These are phyloP conservation scores for Carallia pectinifolia DNA, from an alignment of 345 rosid genomes.

Conservation along the genomic window DNA sequence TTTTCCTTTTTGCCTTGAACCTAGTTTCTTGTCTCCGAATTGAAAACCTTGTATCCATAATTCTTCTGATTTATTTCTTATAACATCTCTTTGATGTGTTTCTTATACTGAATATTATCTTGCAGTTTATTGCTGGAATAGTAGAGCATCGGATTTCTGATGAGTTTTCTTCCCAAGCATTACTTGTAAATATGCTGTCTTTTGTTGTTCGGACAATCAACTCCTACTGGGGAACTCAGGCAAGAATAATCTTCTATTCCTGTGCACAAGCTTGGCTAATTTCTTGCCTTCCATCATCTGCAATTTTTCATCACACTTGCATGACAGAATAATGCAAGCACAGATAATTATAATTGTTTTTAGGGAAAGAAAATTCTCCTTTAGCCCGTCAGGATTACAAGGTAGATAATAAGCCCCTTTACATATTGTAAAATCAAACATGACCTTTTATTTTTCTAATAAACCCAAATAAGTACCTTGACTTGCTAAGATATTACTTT, in stretches of 20 bases:
- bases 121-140: constrained; percentile 90
- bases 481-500: too few species aligned
- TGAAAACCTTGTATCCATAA: not conserved
- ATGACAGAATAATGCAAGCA: not conserved
- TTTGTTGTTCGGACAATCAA: constrained; percentile 77
- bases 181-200: constrained; percentile 80
- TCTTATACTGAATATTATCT: constrained; percentile 10
- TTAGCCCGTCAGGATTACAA: too few species aligned
- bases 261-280: not conserved
- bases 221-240: constrained; percentile 98
- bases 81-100: not conserved
- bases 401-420: too few species aligned
- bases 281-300: too few species aligned
- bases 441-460: too few species aligned
- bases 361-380: not conserved
- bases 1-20: not conserved
- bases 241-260: constrained; percentile 24
- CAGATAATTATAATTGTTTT: not conserved
- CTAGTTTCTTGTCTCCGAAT: not conserved
- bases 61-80: not conserved
- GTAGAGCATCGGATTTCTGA: constrained; percentile 87
- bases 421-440: too few species aligned
- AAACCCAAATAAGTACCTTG: too few species aligned
- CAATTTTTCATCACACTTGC: not conserved
- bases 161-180: constrained; percentile 64